These are phyloP conservation scores for Cercospora janseana DNA, from an alignment of 2,329 filamentous ascomycete genomes.

Conservation along the genomic window DNA sequence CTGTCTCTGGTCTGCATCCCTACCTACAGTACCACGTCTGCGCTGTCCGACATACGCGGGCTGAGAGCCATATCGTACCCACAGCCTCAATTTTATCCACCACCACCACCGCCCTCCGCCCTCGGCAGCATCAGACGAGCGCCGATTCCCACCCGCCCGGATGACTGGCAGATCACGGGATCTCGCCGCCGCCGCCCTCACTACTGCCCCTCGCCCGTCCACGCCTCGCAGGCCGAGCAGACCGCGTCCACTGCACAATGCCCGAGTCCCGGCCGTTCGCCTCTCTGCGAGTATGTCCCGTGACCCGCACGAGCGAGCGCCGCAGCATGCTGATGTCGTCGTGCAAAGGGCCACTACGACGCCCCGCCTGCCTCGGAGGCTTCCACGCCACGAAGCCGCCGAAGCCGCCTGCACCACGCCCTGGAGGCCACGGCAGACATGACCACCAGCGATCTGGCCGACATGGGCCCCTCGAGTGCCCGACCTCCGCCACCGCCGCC, in stretches of 20 bases:
- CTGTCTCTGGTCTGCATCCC: too few species aligned
- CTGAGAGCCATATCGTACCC: too few species aligned
- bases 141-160: background rate
- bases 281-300: conserved; percentile 25
- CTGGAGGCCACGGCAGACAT: conserved; percentile 38
- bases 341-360: conserved; percentile 43
- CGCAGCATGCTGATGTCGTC: conserved; percentile 22
- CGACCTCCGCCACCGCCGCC: conserved; percentile 13
- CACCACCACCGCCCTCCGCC: background rate
- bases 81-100: too few species aligned
- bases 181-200: background rate
- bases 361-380: conserved; percentile 43
- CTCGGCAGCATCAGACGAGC: background rate
- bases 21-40: too few species aligned
- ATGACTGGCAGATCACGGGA: background rate
- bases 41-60: too few species aligned
- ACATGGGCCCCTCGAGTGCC: conserved; percentile 21
- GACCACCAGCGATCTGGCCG: conserved; percentile 27
- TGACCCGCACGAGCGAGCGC: conserved; percentile 11
- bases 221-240: background rate
- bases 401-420: conserved; percentile 37
- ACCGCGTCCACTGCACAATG: conserved; percentile 16
- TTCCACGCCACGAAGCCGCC: conserved; percentile 33
- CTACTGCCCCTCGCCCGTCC: background rate
- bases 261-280: conserved; percentile 28